Base-by-base conservation (phyloP, 192 early-diverging fungal genomes). In the Rhizoclosmatium sp. region DNA sequence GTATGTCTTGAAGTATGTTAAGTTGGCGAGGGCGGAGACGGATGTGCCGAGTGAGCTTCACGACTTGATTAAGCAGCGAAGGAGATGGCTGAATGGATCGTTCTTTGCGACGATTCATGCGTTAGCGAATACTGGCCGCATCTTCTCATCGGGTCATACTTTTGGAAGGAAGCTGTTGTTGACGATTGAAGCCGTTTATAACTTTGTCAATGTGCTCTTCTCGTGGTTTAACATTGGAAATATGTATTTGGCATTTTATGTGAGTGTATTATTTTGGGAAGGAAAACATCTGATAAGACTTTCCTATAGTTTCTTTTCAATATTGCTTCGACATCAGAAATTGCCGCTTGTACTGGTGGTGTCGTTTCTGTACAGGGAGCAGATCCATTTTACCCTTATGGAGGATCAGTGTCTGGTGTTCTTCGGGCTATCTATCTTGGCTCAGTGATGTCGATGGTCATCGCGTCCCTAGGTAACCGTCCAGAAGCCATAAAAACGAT, bases 21-120 rank as follows among this genome's bases (percentile, higher is more conserved):
- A 95, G 80, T 84, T 82, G 42, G 94, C 96, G 40, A 92, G 92
- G 78, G 97, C 93, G 14, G 94, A 93, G 75, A 98, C 97, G n/a
- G 97, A 98, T 80, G 96, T 96, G 10, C 97, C 97, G 1, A 94
- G 95, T 83, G 89, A 79, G 23, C 86, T 97, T 45, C 91, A 93
- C 47, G 98, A 98, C 84, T 93, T 98, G 64, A 96, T 99, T 66
- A 96, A 95, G 48, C 98, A 99, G 87, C 91, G 97, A 77, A 91
- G 97, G 64, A 92, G 98, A 84, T 99, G 98, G 98, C 91, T 88
- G 71, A 97, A 97, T 84, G 97, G 97, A 54, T 95, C 94, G 4
- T 95, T 95, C 89, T 98, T 98, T 85, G 97, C 97, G 2, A 90
- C 91, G 45, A 89, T 98, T 64, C 95, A 97, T 86, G 93, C 95